Base-by-base conservation (phyloP, 768 basidiomycete species). In the Amanita pallidorosea region DNA sequence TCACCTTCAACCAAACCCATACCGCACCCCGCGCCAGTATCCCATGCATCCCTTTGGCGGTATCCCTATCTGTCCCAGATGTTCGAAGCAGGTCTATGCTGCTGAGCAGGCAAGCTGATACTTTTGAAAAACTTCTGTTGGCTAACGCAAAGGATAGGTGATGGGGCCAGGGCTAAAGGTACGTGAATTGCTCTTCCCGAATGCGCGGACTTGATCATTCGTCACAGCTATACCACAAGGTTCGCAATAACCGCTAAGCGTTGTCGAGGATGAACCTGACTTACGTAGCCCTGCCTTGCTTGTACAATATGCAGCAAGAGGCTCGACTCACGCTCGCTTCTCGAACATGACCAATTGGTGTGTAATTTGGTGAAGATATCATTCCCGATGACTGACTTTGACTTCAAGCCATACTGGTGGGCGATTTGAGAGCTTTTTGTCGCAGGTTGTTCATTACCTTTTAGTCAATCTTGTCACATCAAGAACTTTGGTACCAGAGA, bases 91-190 rank as follows among this genome's bases (percentile, higher is more conserved):
- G 0, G 91, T 93, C 29, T 94, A 94, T 66, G 85, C 85, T 54
- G 90, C 89, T 47, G 90, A 94, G 64, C 88, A 93, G 77, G 87
- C 83, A 54, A 55, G 72, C 63, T 1, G 12, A 5, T 20, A 9
- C 31, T 25, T 12, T 40, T 47, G 31, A 38, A 17, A 17, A 29
- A 27, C 27, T 44, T 38, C 1, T 34, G 6, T 33, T 20, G 29
- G 33, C 18, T 45, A 27, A 46, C 43, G 58, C 53, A 54, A 47
- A 47, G 34, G 51, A 52, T 57, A 89, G 86, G 79, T 78, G 27
- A 80, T 93, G 72, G 91, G 91, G 17, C 91, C 91, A 48, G 91
- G 86, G 20, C 78, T 91, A 62, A 91, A 85, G 79, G 91, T 89
- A 61, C 59, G 77, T 13, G 9, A 22, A 22, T 56, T 43, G 34